Percentiles rank a stretch among this genome's conserved stretches.
These are phyloP conservation scores for Dioszegia hungarica DNA, from an alignment of 768 basidiomycete species.

Conservation along the genomic window DNA sequence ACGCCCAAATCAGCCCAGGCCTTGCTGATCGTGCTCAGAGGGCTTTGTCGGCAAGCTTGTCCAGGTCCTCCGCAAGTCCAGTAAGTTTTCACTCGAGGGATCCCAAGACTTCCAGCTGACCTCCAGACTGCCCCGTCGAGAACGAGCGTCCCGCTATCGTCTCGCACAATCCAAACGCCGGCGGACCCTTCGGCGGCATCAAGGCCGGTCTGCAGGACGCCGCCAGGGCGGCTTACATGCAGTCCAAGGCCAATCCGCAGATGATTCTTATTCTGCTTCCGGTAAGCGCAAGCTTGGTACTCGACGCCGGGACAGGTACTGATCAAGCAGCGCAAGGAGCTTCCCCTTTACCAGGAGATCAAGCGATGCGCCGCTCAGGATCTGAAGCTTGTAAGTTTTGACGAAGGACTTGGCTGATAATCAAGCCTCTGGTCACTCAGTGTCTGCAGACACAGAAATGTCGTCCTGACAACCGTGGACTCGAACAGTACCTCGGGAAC, in stretches of 20 bases:
- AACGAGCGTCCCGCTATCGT: conserved; percentile 26
- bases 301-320: background rate
- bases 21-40: conserved; percentile 3
- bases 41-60: conserved; percentile 18
- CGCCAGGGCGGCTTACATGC: conserved; percentile 29
- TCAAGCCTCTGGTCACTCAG: conserved; percentile 43
- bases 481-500: conserved; percentile 41
- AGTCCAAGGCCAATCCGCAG: conserved; percentile 34
- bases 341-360: conserved; percentile 33
- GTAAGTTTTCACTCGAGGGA: background rate
- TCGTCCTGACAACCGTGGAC: conserved; percentile 20
- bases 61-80: conserved; percentile 3
- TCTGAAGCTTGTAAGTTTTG: conserved; percentile 7
- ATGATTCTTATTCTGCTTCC: conserved; percentile 43
- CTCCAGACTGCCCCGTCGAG: conserved; percentile 25
- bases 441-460: conserved; percentile 38
- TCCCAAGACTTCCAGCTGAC: background rate
- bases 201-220: conserved; percentile 26
- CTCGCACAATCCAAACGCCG: conserved; percentile 25
- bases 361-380: conserved; percentile 18
- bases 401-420: background rate
- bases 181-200: conserved; percentile 15
- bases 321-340: conserved; percentile 26
- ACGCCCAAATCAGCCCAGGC: background rate
- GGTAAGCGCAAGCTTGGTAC: conserved; percentile 9